Conservation (phyloP, 2,329 filamentous ascomycete species). For the Lachnellula willkommii region DNA sequence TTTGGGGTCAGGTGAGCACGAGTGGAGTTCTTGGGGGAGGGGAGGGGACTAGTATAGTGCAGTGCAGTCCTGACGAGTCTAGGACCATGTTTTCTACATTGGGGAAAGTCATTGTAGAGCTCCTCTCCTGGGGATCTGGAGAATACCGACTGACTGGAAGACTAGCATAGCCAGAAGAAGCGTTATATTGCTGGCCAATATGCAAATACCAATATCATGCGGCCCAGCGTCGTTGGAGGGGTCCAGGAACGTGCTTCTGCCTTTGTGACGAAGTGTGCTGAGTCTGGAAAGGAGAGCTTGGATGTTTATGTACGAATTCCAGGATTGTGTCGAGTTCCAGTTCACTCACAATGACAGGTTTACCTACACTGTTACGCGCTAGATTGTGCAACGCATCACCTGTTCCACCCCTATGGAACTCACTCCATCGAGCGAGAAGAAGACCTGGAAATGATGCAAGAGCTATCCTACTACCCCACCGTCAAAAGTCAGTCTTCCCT, state of each 20-base stretch:
- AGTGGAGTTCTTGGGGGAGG: not conserved
- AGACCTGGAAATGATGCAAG: conserved; percentile 63
- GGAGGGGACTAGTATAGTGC: too few relatives aligned
- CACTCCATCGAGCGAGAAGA: conserved; percentile 49
- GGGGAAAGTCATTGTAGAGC: conserved; percentile 21
- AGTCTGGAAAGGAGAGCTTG: conserved; percentile 40
- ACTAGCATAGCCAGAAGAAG: conserved; percentile 57
- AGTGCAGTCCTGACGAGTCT: not conserved
- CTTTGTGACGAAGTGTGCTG: conserved; percentile 50
- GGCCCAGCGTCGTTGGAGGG: conserved; percentile 47
- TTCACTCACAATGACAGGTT: conserved; percentile 12
- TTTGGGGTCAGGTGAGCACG: conserved; percentile 47
- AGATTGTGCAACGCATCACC: conserved; percentile 62
- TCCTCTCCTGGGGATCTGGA: not conserved
- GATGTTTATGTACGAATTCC: conserved; percentile 53
- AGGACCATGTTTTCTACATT: conserved; percentile 38
- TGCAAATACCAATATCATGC: conserved; percentile 62
- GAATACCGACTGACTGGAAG: not conserved
- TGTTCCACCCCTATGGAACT: conserved; percentile 63
- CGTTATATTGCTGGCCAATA: conserved; percentile 61
- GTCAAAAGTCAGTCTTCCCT: conserved; percentile 47
- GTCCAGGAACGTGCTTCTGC: conserved; percentile 51
- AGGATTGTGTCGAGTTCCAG: not conserved
- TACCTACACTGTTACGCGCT: conserved; percentile 61
- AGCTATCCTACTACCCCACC: conserved; percentile 63